Conservation (phyloP, 768 basidiomycete species). For the Collybiopsis luxurians region DNA sequence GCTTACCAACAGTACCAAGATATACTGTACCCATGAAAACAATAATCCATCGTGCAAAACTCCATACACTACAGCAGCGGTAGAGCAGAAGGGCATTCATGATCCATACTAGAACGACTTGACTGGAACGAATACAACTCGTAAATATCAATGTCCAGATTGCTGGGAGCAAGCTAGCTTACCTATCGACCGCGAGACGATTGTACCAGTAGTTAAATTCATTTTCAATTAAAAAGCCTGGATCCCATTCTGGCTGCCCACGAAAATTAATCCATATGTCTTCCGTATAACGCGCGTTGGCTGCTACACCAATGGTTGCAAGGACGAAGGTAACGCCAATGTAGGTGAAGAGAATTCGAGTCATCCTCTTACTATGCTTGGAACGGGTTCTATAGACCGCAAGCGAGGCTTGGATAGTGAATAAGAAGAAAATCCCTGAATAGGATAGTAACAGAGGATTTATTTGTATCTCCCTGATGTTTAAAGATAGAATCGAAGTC, state of each 20-base stretch:
- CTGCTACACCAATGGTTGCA: neutral
- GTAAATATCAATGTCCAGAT: neutral
- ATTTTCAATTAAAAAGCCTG: neutral
- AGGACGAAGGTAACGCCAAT: neutral
- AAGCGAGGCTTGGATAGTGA: too few relatives aligned
- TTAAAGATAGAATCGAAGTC: too few relatives aligned
- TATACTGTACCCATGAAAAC: neutral
- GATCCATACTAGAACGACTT: neutral
- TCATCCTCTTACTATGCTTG: too few relatives aligned
- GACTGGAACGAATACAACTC: neutral
- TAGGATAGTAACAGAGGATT: too few relatives aligned
- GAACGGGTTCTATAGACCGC: too few relatives aligned
- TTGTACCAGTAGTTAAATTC: neutral
- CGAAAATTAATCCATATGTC: neutral
- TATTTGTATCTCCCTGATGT: too few relatives aligned
- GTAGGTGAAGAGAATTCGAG: neutral
- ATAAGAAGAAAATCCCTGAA: too few relatives aligned
- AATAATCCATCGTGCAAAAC: neutral
- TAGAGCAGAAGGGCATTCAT: neutral
- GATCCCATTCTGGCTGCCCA: neutral
- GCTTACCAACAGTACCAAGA: neutral
- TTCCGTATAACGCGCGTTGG: neutral
- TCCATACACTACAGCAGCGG: neutral
- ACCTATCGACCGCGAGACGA: neutral
- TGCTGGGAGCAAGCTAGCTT: too few relatives aligned